These are phyloP conservation scores for Dictyostelium discoideum DNA, from an alignment of 78 protist genomes.

Conservation along the genomic window dicty_2.7 NC_007090.3:2215501-2216000, in stretches of 20 bases:
- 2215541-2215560: background rate
- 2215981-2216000: constrained; percentile 42
- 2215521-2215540: too few relatives aligned
- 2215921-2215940: constrained; percentile 73
- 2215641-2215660: constrained; percentile 83
- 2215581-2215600: constrained; percentile 41
- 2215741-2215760: constrained; percentile 82
- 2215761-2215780: constrained; percentile 77
- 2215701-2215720: constrained; percentile 51
- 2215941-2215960: constrained; percentile 74
- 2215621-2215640: constrained; percentile 80
- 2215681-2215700: constrained; percentile 71
- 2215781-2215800: constrained; percentile 24
- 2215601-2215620: constrained; percentile 82
- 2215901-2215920: constrained; percentile 74
- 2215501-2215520: too few relatives aligned
- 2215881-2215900: constrained; percentile 79
- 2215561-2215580: background rate
- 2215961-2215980: constrained; percentile 59
- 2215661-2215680: constrained; percentile 86
- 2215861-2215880: constrained; percentile 9
- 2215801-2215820: constrained; percentile 77
- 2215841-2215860: background rate
- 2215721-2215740: constrained; percentile 31
- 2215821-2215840: constrained; percentile 65